phyloP scores from a whole-genome alignment of 202 grass and related monocot species.

The Schoenoplectus tabernaemontani region DNA sequence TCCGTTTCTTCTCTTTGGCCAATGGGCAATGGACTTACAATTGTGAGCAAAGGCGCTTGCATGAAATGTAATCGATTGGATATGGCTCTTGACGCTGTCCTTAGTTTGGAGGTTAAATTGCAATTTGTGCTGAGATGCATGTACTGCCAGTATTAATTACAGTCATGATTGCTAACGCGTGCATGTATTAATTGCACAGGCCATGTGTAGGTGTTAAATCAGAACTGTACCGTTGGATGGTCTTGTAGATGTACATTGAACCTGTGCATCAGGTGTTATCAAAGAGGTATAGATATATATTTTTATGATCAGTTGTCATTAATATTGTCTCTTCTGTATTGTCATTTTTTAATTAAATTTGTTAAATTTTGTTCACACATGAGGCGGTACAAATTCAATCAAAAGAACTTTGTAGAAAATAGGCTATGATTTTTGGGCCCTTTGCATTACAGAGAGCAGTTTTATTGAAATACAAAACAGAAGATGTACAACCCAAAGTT shows the following conservation, averaged over 20 bases:
- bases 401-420: not conserved
- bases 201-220: not conserved
- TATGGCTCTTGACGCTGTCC: not conserved
- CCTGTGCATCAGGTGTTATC: not conserved
- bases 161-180: not conserved
- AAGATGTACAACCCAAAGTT: not conserved
- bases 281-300: not conserved
- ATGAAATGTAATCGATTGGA: constrained; percentile 24
- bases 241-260: not conserved
- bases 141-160: not conserved
- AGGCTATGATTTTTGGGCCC: not conserved
- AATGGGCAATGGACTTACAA: not conserved
- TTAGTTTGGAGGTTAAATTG: not conserved
- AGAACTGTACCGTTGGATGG: not conserved
- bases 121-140: constrained; percentile 20
- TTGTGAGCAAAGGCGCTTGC: not conserved
- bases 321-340: not conserved
- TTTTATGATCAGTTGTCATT: not conserved
- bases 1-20: not conserved
- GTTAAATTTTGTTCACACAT: not conserved
- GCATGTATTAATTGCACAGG: not conserved
- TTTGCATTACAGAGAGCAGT: not conserved
- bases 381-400: not conserved
- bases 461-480: not conserved
- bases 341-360: not conserved